phyloP scores from a whole-genome alignment of 2,329 filamentous ascomycete genomes.

The Pseudogymnoascus sp. region DNA sequence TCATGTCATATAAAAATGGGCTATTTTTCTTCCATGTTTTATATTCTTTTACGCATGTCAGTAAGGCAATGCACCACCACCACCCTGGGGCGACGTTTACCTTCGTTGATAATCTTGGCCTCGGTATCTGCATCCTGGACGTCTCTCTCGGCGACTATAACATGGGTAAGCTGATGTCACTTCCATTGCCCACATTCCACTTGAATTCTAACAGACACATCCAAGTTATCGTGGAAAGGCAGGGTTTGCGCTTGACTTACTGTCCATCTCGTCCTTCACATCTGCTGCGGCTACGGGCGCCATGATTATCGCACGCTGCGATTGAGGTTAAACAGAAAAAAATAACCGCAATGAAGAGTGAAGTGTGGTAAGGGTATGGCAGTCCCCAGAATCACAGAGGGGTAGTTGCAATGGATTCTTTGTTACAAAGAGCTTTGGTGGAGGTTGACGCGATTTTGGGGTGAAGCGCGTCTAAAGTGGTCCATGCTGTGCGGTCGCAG shows the following conservation, averaged over 20 bases:
- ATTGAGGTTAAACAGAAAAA: not conserved
- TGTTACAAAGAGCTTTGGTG: conserved; percentile 4
- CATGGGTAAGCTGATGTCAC: conserved; percentile 29
- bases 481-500: conserved; percentile 5
- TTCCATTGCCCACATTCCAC: conserved; percentile 2
- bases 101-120: conserved; percentile 88
- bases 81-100: not conserved
- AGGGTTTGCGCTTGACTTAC: conserved; percentile 29
- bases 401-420: not conserved
- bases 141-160: conserved; percentile 46
- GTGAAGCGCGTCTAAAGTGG: conserved; percentile 10
- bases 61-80: not conserved
- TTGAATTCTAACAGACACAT: not conserved
- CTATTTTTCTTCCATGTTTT: conserved; percentile 99
- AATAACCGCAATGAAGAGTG: not conserved
- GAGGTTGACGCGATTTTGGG: conserved; percentile 5
- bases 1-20: conserved; percentile 96
- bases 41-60: conserved; percentile 59
- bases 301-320: conserved; percentile 30
- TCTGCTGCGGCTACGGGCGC: conserved; percentile 35
- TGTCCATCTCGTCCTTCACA: conserved; percentile 42
- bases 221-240: conserved; percentile 1
- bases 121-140: conserved; percentile 60
- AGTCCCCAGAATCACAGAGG: not conserved
- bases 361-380: not conserved